phyloP scores from a whole-genome alignment of 495 filamentous ascomycete species.

The Hyaloscypha bicolor region DNA sequence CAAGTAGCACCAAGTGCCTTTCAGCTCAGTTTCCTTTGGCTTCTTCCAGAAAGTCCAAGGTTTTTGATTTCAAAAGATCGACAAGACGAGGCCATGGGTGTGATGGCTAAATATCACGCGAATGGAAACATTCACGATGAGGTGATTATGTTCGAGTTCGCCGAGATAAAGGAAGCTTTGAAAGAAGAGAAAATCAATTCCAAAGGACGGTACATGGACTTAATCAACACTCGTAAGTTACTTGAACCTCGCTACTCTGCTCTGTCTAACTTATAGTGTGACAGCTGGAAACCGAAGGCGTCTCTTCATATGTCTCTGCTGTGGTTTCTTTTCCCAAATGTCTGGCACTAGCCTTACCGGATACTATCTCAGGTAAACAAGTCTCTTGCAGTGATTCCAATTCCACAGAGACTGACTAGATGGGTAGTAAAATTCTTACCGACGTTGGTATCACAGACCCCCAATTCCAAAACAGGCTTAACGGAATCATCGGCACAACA shows the following conservation, averaged over 20 bases:
- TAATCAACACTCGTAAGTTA: conserved; percentile 38
- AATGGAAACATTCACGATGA: conserved; percentile 20
- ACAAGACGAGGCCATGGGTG: conserved; percentile 29
- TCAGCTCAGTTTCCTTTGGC: conserved; percentile 40
- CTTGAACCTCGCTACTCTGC: not conserved
- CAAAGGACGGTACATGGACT: conserved; percentile 45
- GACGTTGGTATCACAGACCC: conserved; percentile 3
- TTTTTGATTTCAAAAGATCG: conserved; percentile 28
- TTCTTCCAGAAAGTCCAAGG: conserved; percentile 15
- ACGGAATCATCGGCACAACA: conserved; percentile 36
- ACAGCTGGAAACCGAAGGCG: conserved; percentile 50
- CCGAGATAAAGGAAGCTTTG: conserved; percentile 45
- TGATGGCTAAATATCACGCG: conserved; percentile 34
- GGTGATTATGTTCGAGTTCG: conserved; percentile 30
- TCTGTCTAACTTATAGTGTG: not conserved
- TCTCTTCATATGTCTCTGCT: conserved; percentile 48
- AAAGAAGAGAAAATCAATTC: conserved; percentile 46
- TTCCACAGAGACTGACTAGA: not conserved
- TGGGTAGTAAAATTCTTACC: conserved; percentile 4
- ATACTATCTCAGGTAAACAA: conserved; percentile 7
- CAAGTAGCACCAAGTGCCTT: conserved; percentile 40
- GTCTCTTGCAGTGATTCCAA: not conserved
- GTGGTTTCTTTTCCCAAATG: conserved; percentile 51
- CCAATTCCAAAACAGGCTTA: conserved; percentile 25
- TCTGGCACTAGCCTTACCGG: not conserved